A percentile compares a stretch with the other conserved stretches of the same genome.
Conservation (phyloP, 2,329 filamentous ascomycete genomes). For the Gyromitra esculenta region DNA sequence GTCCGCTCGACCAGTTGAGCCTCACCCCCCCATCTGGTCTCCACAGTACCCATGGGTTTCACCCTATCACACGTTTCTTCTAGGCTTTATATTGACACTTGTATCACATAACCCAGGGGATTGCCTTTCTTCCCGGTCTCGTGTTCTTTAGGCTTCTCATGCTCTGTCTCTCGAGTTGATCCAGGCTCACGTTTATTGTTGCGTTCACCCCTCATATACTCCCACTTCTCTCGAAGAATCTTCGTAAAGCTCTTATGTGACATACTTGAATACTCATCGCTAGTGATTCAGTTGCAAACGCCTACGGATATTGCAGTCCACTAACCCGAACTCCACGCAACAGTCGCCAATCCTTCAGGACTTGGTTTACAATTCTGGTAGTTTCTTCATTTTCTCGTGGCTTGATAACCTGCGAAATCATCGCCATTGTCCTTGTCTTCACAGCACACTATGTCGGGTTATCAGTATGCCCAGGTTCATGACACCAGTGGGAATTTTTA, state of each 20-base stretch:
- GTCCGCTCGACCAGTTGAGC: constrained; percentile 2
- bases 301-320: not conserved
- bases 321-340: not conserved
- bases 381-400: not conserved
- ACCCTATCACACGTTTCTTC: constrained; percentile 5
- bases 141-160: not conserved
- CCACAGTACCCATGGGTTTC: not conserved
- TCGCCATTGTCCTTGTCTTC: too few species aligned
- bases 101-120: constrained; percentile 5
- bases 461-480: constrained; percentile 23
- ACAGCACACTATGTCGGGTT: constrained; percentile 11
- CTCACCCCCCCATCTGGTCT: constrained; percentile 6
- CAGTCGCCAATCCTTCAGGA: not conserved
- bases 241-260: constrained; percentile 12
- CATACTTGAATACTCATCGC: not conserved
- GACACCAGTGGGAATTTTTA: constrained; percentile 11
- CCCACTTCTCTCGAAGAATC: not conserved
- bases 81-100: constrained; percentile 8
- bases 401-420: constrained; percentile 5
- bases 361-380: not conserved
- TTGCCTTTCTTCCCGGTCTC: not conserved
- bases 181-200: constrained; percentile 15
- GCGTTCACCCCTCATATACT: constrained; percentile 2
- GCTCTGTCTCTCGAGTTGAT: not conserved
- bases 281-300: not conserved